Conservation (phyloP, 179 eudicot genomes). For the Patellifolia procumbens region DNA sequence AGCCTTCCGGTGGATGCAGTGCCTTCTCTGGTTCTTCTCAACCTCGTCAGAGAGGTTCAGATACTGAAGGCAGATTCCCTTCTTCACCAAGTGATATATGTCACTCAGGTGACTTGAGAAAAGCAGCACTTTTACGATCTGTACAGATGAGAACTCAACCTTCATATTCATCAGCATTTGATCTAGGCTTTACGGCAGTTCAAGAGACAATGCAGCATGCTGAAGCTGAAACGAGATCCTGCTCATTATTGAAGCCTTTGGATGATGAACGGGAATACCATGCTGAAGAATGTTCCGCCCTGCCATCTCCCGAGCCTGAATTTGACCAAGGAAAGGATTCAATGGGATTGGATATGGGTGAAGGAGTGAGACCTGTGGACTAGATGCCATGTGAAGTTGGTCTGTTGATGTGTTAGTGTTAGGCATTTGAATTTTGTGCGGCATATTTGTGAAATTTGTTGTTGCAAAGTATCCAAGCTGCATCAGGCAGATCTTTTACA, state of each 20-base stretch:
- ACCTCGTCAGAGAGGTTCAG: slow-evolving; percentile 84
- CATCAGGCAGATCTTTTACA: too few species aligned
- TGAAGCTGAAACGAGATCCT: slow-evolving; percentile 51
- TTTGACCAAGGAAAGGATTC: slow-evolving; percentile 35
- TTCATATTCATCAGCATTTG: slow-evolving; percentile 47
- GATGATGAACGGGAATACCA: slow-evolving; percentile 58
- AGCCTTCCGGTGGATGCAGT: slow-evolving; percentile 39
- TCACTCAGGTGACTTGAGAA: slow-evolving; percentile 94
- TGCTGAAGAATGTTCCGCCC: slow-evolving; percentile 42
- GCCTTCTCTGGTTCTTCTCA: slow-evolving; percentile 42
- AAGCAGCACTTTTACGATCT: slow-evolving; percentile 85
- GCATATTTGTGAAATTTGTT: neutral
- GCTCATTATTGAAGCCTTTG: slow-evolving; percentile 62
- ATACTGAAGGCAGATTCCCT: slow-evolving; percentile 84
- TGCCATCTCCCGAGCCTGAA: slow-evolving; percentile 41
- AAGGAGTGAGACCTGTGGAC: slow-evolving; percentile 32
- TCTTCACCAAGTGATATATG: slow-evolving; percentile 98
- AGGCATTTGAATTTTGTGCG: slow-evolving; percentile 12
- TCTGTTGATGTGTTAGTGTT: slow-evolving; percentile 9
- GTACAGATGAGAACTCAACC: slow-evolving; percentile 95
- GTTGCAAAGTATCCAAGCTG: neutral
- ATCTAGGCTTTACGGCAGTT: slow-evolving; percentile 37
- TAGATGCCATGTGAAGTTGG: slow-evolving; percentile 1
- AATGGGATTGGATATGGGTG: slow-evolving; percentile 30
- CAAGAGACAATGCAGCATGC: slow-evolving; percentile 46